Base-by-base conservation (phyloP, 768 basidiomycete species). In the Lentinus tigrinus region DNA sequence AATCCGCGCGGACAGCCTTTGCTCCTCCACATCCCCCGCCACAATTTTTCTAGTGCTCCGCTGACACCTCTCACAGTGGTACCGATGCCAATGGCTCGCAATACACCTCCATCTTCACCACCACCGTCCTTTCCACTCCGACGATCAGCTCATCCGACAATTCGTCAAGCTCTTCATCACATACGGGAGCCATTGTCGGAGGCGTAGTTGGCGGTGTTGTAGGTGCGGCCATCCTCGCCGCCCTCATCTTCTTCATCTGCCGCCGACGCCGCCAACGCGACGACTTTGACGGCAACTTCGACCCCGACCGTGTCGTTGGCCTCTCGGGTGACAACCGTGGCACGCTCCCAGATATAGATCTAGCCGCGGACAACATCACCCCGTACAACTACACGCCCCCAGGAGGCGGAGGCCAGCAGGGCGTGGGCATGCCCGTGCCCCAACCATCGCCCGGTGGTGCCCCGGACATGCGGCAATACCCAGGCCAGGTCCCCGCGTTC, bases 261-360 rank as follows among this genome's bases (percentile, higher is more conserved):
- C 65, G 66, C 42, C 34, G 43, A 2, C 64, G 67, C 21, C 49
- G 63, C 27, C 34, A 51, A n/a, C 60, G 65, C 34, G 74, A 78
- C 55, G 79, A 81, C 26, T 81, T 81, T 46, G 79, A 81, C 54
- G 79, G 80, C 50, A 72, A 80, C 70, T 80, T 80, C 57, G 79
- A 80, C 38, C 80, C 79, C 0, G 80, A 80, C 57, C 75, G 73
- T 5, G 73, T 80, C 40, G 60, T 72, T 2, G 66, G 65, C 11
- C 72, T 70, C 31, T 36, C 16, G n/a, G 69, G 48, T 31, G 65
- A 65, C 4, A 69, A 67, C 43, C 64, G 60, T 53, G 61, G 24
- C 3, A 67, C 61, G 21, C 62, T 68, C 21, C 67, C 70, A 10
- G 40, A 56, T 38, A 49, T 63, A 46, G 67, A 60, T 38, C 63